These are phyloP conservation scores for Nicotiana noctiflora DNA, from an alignment of 257 asterid species.

Conservation along the genomic window DNA sequence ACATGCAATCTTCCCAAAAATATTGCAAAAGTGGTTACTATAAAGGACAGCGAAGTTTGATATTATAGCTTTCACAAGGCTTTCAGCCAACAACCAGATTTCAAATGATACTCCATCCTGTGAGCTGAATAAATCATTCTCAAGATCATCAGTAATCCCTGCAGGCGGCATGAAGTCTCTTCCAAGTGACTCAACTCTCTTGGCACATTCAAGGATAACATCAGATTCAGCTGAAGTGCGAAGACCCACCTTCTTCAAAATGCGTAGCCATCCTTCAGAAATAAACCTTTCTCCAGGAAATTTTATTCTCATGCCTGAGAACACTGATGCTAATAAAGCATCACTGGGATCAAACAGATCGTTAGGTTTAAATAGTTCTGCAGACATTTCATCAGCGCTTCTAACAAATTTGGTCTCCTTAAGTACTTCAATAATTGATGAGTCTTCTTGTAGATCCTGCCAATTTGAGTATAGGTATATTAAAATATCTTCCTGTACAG, in stretches of 20 bases:
- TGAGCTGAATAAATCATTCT: slow-evolving; percentile 41
- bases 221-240: slow-evolving; percentile 75
- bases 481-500: slow-evolving; percentile 83
- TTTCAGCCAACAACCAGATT: slow-evolving; percentile 85
- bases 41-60: slow-evolving; percentile 82
- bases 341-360: slow-evolving; percentile 88
- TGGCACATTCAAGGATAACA: slow-evolving; percentile 83
- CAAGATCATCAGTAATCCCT: slow-evolving; percentile 47
- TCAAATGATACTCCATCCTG: slow-evolving; percentile 73
- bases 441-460: slow-evolving; percentile 73
- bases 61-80: slow-evolving; percentile 63
- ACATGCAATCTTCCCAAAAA: slow-evolving; percentile 76
- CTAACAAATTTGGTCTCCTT: slow-evolving; percentile 70
- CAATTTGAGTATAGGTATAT: slow-evolving; percentile 74
- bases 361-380: slow-evolving; percentile 47
- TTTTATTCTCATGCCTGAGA: slow-evolving; percentile 65
- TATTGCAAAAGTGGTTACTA: slow-evolving; percentile 81
- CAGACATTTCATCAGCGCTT: slow-evolving; percentile 68
- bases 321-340: slow-evolving; percentile 64
- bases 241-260: slow-evolving; percentile 80
- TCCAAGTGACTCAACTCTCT: slow-evolving; percentile 90
- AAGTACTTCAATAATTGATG: slow-evolving; percentile 63
- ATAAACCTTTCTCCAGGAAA: slow-evolving; percentile 94
- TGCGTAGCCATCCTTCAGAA: slow-evolving; percentile 79
- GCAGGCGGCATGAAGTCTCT: slow-evolving; percentile 51